Conservation (phyloP, 1,284 basidiomycete species). For the Farysia itapuensis region DNA sequence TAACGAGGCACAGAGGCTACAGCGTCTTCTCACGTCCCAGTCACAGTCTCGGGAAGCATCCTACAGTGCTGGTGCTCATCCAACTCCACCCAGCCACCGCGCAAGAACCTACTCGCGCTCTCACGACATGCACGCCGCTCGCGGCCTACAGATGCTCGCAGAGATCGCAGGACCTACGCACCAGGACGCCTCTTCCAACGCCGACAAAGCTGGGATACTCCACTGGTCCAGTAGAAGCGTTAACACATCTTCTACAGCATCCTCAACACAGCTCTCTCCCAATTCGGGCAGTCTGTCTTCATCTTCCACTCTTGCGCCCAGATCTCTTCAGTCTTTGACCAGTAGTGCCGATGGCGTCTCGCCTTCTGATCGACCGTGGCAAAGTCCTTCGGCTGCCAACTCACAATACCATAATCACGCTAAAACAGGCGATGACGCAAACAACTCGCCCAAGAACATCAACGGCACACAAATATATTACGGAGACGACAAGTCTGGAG, state of each 20-base stretch:
- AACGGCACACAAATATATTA: slow-evolving; percentile 29
- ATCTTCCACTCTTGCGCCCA: neutral
- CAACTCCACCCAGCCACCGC: neutral
- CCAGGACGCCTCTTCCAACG: slow-evolving; percentile 23
- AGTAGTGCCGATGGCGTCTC: neutral
- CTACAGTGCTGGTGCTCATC: slow-evolving; percentile 1
- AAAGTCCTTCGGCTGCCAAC: neutral
- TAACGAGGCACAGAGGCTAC: slow-evolving; percentile 12
- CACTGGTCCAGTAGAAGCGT: slow-evolving; percentile 8
- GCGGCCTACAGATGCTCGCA: slow-evolving; percentile 32
- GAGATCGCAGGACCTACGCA: slow-evolving; percentile 29
- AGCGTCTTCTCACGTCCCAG: slow-evolving; percentile 7
- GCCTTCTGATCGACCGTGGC: neutral
- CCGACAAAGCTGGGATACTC: slow-evolving; percentile 16
- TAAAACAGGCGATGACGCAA: neutral
- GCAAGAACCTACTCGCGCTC: slow-evolving; percentile 2
- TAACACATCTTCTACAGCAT: slow-evolving; percentile 4
- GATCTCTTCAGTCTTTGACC: neutral
- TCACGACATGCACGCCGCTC: slow-evolving; percentile 20
- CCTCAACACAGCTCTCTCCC: slow-evolving; percentile 5
- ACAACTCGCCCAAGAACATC: slow-evolving; percentile 18
- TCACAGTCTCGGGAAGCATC: neutral
- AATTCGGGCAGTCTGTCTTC: neutral
- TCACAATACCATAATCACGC: neutral
- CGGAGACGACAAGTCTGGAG: slow-evolving; percentile 9